A percentile compares a stretch with the other conserved stretches of the same genome.
phyloP scores from a whole-genome alignment of 495 filamentous ascomycete genomes.

The Tuber umbilicatum region DNA sequence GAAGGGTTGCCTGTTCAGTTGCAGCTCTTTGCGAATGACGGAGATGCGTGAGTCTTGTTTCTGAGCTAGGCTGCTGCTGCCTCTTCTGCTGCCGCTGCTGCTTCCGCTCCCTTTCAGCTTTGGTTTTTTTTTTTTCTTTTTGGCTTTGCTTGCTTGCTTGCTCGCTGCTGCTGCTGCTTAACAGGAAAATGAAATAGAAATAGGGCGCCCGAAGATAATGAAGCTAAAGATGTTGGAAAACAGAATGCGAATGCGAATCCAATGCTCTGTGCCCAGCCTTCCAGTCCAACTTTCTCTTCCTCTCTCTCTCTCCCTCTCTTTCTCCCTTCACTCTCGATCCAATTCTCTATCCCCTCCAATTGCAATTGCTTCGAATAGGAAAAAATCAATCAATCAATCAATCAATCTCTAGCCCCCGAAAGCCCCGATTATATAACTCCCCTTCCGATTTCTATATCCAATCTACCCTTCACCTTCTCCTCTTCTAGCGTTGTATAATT shows the following conservation, averaged over 20 bases:
- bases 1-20: not conserved
- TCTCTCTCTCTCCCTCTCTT: not conserved
- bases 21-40: not conserved
- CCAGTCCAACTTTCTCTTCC: not conserved
- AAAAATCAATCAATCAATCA: slow-evolving; percentile 1
- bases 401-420: slow-evolving; percentile 2
- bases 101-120: not conserved
- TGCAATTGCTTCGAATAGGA: not conserved
- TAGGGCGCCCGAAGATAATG: not conserved
- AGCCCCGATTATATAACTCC: not conserved
- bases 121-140: not conserved
- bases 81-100: not conserved
- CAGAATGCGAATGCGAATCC: not conserved
- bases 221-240: slow-evolving; percentile 2
- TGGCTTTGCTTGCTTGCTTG: not conserved
- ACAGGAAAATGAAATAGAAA: not conserved
- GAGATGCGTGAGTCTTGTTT: slow-evolving; percentile 4
- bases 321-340: slow-evolving; percentile 1
- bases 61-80: not conserved
- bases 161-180: not conserved
- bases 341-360: not conserved
- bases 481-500: not conserved
- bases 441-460: slow-evolving; percentile 1
- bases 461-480: not conserved
- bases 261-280: not conserved